Conservation (phyloP, 75 land plant genomes). For the Selaginella moellendorffii region DNA sequence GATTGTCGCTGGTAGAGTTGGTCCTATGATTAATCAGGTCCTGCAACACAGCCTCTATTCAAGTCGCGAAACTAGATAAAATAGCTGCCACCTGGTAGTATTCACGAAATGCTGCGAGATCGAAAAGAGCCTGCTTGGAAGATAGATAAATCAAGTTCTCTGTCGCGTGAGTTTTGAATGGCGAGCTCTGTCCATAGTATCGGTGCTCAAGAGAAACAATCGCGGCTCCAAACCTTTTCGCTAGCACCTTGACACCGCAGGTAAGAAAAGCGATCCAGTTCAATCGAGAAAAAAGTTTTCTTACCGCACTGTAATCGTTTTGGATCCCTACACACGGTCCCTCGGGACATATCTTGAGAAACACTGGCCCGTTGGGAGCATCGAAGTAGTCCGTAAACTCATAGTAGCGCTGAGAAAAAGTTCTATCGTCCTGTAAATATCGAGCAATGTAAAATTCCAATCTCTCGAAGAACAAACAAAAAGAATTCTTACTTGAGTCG, state of each 20-base stretch:
- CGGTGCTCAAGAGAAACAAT: slow-evolving; percentile 93
- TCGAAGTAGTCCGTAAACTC: slow-evolving; percentile 5
- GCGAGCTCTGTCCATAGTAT: slow-evolving; percentile 91
- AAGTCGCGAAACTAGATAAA: slow-evolving; percentile 2
- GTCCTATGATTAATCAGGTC: slow-evolving; percentile 36
- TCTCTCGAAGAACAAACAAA: too few species aligned
- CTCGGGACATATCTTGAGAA: slow-evolving; percentile 19
- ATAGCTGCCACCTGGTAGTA: slow-evolving; percentile 67
- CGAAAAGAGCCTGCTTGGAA: slow-evolving; percentile 95
- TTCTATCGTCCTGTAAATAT: neutral
- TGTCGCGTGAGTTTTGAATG: slow-evolving; percentile 49
- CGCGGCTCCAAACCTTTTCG: slow-evolving; percentile 93
- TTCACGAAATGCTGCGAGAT: slow-evolving; percentile 73
- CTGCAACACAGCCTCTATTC: too few species aligned
- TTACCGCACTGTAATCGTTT: slow-evolving; percentile 18
- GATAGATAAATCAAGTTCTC: slow-evolving; percentile 72
- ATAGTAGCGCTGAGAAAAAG: neutral
- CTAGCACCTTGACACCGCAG: too few species aligned
- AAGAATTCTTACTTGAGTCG: too few species aligned
- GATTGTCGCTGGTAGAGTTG: slow-evolving; percentile 36
- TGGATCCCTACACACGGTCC: slow-evolving; percentile 15
- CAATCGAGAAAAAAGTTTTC: too few species aligned
- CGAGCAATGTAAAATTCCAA: too few species aligned
- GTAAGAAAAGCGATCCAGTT: too few species aligned
- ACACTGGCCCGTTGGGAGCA: slow-evolving; percentile 13